Conservation (phyloP, 2,329 filamentous ascomycete genomes). For the Fusarium piperis region DNA sequence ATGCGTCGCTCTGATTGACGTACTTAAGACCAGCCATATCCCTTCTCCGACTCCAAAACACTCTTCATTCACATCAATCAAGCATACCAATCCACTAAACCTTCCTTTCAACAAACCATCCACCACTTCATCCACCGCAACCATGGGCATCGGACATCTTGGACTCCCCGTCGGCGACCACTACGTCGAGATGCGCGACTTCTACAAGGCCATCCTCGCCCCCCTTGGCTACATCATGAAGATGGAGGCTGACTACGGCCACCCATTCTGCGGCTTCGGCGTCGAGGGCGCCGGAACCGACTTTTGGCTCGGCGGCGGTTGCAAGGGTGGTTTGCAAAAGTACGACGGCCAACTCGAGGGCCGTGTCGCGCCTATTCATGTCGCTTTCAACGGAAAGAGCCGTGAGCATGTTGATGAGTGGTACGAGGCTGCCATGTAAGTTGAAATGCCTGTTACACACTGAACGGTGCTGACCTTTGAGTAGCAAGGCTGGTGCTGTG, state of each 20-base stretch:
- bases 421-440: constrained; percentile 40
- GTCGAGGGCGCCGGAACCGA: constrained; percentile 23
- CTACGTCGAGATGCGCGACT: constrained; percentile 42
- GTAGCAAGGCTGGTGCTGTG: constrained; percentile 54
- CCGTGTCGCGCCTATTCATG: constrained; percentile 33
- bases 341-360: constrained; percentile 35
- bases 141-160: constrained; percentile 37
- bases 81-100: background rate
- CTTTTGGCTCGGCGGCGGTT: constrained; percentile 41
- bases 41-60: background rate
- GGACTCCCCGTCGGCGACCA: constrained; percentile 37
- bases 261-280: constrained; percentile 37
- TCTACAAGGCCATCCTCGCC: constrained; percentile 40
- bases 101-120: background rate
- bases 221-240: constrained; percentile 39
- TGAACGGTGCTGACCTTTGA: background rate
- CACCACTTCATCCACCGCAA: background rate
- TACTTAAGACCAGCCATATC: constrained; percentile 16
- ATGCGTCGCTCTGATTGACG: background rate
- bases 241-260: constrained; percentile 19
- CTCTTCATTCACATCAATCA: background rate
- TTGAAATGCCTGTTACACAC: background rate
- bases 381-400: constrained; percentile 33
- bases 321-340: constrained; percentile 25
- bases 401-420: constrained; percentile 37